These are phyloP conservation scores for Tricholoma sp. DNA, from an alignment of 768 basidiomycete genomes.

Conservation along the genomic window DNA sequence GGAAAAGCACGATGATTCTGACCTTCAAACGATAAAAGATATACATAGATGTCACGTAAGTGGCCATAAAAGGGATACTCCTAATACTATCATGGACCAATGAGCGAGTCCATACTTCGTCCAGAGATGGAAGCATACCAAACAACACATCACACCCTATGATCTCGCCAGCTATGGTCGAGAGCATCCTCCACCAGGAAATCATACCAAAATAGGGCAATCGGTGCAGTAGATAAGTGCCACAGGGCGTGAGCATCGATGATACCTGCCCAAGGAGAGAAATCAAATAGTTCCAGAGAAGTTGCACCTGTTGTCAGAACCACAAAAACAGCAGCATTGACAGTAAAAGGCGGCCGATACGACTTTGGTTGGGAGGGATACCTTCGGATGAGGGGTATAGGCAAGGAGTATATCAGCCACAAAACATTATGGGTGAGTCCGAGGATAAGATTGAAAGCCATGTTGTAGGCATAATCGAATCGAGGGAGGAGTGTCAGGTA, in stretches of 20 bases:
- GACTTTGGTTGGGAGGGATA: constrained; percentile 49
- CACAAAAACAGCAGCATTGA: constrained; percentile 57
- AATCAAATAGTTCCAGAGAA: constrained; percentile 84
- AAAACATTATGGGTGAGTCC: constrained; percentile 76
- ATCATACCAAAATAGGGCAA: constrained; percentile 80
- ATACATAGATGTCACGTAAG: not conserved
- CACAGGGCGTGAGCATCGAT: constrained; percentile 92
- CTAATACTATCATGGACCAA: too few species aligned
- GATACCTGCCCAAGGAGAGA: constrained; percentile 68
- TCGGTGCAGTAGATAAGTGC: constrained; percentile 82
- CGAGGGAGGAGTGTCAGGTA: constrained; percentile 73
- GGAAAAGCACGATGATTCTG: not conserved
- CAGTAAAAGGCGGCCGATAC: constrained; percentile 54
- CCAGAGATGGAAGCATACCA: not conserved
- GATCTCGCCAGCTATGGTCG: constrained; percentile 61
- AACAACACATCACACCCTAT: constrained; percentile 19
- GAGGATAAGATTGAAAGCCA: constrained; percentile 71
- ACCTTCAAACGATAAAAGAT: not conserved
- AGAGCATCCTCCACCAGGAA: constrained; percentile 72
- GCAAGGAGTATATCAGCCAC: constrained; percentile 74
- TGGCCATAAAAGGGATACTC: not conserved
- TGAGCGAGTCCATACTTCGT: not conserved
- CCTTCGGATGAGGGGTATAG: constrained; percentile 44
- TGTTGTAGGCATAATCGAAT: constrained; percentile 95
- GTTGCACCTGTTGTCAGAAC: constrained; percentile 69